These are phyloP conservation scores for Melastoma malabathricum DNA, from an alignment of 345 rosid genomes.

Conservation along the genomic window DNA sequence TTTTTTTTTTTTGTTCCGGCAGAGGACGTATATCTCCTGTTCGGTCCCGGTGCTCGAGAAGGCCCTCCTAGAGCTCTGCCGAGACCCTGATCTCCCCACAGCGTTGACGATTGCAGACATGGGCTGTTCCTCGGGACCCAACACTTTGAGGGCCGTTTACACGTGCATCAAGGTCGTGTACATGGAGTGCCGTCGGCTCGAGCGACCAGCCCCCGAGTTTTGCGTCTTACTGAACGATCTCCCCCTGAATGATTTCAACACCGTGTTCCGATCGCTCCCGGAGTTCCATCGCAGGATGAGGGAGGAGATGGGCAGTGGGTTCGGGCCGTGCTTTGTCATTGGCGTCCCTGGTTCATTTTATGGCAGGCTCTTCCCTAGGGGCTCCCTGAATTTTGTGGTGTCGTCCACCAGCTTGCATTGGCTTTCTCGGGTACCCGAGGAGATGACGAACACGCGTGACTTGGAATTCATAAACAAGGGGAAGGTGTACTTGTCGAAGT, in stretches of 20 bases:
- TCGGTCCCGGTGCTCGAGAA: constrained; percentile 11
- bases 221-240: constrained; percentile 23
- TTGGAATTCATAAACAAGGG: constrained; percentile 22
- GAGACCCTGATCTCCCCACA: constrained; percentile 3
- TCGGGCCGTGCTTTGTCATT: constrained; percentile 15
- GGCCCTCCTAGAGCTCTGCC: constrained; percentile 17
- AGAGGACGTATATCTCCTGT: constrained; percentile 15
- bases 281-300: constrained; percentile 15
- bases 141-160: constrained; percentile 12
- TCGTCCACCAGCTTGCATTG: constrained; percentile 32
- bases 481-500: constrained; percentile 27
- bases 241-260: constrained; percentile 31
- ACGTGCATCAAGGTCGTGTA: constrained; percentile 11
- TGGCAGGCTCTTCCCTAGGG: constrained; percentile 30
- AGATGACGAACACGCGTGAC: constrained; percentile 10
- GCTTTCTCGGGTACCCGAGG: constrained; percentile 44
- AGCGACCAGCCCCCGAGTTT: constrained; percentile 14
- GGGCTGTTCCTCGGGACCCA: constrained; percentile 39
- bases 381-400: constrained; percentile 18
- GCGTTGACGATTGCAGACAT: constrained; percentile 21
- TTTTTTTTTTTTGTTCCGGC: neutral
- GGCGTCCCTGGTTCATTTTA: constrained; percentile 37
- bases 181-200: constrained; percentile 6
- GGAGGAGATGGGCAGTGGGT: constrained; percentile 14
- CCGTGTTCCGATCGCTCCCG: constrained; percentile 22